Evolutionary conservation across 176 grass and related monocot species (phyloP), one percentile per base, ranked within the genome.

Genomic region (Neostapfia colusana): DNA sequence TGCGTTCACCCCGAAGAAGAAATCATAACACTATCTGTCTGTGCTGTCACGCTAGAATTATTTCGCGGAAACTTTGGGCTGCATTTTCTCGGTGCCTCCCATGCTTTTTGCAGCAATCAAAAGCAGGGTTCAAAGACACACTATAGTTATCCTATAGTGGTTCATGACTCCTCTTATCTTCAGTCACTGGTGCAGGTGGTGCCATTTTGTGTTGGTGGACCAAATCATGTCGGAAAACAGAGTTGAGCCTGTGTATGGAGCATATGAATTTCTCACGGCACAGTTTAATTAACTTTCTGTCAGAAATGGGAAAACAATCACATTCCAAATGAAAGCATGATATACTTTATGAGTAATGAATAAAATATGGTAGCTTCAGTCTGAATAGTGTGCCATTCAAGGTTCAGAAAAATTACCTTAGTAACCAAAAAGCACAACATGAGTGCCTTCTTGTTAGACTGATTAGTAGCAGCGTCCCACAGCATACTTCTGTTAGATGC

Each of bases 121-220:
- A 69, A 10, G 18, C 14, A 28, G 24, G 26, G 27, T n/a, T n/a
- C 31, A 31, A 31, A 31, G 31, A 31, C 31, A 31, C 31, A 31
- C 31, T 31, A 3, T 31, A 31, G 31, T 31, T 31, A 31, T 31
- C 31, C 31, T 31, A 31, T 31, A 1, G 31, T 31, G 31, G 31
- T 40, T 50, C 43, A 76, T 84, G 73, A 70, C 65, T 84, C 55
- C 54, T 27, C 63, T 83, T 62, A 81, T 81, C 67, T 70, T 27
- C 28, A 48, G 28, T 3, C 5, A n/a, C n/a, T n/a, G 40, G 37
- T 31, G 45, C 65, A 10, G 41, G 25, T 68, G 3, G 15, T n/a
- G n/a, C n/a, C 28, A 63, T 71, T 61, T 49, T 58, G 9, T 61
- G 27, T 26, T 70, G 53, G 42, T 48, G 12, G 51, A 31, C 23